Evolutionary conservation across 495 filamentous ascomycete genomes (phyloP).

Genomic region (Cudoniella acicularis): DNA sequence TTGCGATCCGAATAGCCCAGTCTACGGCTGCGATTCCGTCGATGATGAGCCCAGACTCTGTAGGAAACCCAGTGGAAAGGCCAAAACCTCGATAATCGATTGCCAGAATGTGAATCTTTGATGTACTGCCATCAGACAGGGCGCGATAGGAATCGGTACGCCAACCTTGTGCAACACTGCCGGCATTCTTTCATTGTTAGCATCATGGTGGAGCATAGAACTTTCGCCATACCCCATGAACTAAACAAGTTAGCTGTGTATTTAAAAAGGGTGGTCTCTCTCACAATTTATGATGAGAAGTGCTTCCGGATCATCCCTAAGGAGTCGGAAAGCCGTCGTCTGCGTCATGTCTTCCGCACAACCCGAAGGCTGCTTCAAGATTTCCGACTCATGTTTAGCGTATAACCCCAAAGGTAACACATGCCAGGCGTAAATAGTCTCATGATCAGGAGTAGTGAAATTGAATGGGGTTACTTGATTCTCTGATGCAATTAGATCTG

Average conservation of each 20-base stretch:
- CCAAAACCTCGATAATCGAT: constrained; percentile 94
- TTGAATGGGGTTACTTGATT: constrained; percentile 69
- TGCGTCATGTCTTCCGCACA: constrained; percentile 51
- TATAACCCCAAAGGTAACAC: constrained; percentile 65
- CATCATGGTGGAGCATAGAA: background rate
- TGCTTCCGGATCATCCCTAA: constrained; percentile 58
- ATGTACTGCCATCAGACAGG: constrained; percentile 51
- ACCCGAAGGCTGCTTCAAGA: constrained; percentile 47
- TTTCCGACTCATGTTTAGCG: constrained; percentile 47
- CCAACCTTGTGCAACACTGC: constrained; percentile 60
- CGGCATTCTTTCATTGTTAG: constrained; percentile 48
- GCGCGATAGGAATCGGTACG: constrained; percentile 61
- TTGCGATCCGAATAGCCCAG: constrained; percentile 62
- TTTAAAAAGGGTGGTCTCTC: background rate
- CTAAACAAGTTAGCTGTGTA: constrained; percentile 30
- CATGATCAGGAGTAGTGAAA: constrained; percentile 52
- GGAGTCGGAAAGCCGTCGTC: constrained; percentile 53
- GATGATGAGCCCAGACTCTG: constrained; percentile 75
- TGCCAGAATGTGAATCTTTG: constrained; percentile 57
- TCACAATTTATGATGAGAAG: constrained; percentile 56
- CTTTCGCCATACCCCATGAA: constrained; percentile 31
- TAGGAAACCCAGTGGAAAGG: constrained; percentile 71
- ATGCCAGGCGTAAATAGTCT: constrained; percentile 67
- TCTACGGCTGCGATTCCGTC: constrained; percentile 71
- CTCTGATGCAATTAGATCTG: constrained; percentile 29